Evolutionary conservation across 352 stramenopile species (phyloP).

Genomic region (Globisporangium alternatum): DNA sequence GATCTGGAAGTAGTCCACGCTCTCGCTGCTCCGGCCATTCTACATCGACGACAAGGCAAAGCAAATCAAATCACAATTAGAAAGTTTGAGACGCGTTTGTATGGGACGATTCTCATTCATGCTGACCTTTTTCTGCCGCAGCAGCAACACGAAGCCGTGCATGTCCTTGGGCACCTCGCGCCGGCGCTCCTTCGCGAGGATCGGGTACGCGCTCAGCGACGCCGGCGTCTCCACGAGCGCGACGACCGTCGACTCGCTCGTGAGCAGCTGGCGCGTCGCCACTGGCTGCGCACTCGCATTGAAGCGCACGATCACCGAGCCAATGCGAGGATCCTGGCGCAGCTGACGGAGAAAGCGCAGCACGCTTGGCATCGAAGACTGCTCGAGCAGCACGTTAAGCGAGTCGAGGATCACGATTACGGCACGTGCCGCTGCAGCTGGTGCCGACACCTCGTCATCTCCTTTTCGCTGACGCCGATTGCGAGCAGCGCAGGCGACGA

Average conservation of each 20-base stretch:
- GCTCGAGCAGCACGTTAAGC: conserved; percentile 57
- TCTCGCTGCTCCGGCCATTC: conserved; percentile 65
- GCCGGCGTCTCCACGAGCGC: conserved; percentile 52
- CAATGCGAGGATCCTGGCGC: conserved; percentile 26
- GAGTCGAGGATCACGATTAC: conserved; percentile 64
- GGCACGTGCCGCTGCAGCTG: conserved; percentile 22
- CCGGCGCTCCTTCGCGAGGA: conserved; percentile 57
- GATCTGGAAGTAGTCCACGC: conserved; percentile 61
- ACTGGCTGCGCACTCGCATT: conserved; percentile 33
- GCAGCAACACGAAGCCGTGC: conserved; percentile 54
- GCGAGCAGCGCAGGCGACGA: conserved; percentile 11
- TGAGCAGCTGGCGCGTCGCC: conserved; percentile 26
- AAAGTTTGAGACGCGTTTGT: neutral
- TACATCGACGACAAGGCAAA: conserved; percentile 18
- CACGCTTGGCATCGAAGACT: conserved; percentile 38
- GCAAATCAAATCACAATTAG: neutral
- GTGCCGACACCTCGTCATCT: neutral
- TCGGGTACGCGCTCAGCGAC: conserved; percentile 51
- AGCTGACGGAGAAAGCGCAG: conserved; percentile 42
- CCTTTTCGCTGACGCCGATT: neutral
- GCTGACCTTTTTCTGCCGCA: conserved; percentile 65
- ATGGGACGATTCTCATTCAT: neutral
- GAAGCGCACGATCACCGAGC: conserved; percentile 44
- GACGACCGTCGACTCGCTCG: conserved; percentile 41
- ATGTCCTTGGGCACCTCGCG: conserved; percentile 58